Evolutionary conservation across 2,329 filamentous ascomycete genomes (phyloP).

Genomic region (Colletotrichum cereale): DNA sequence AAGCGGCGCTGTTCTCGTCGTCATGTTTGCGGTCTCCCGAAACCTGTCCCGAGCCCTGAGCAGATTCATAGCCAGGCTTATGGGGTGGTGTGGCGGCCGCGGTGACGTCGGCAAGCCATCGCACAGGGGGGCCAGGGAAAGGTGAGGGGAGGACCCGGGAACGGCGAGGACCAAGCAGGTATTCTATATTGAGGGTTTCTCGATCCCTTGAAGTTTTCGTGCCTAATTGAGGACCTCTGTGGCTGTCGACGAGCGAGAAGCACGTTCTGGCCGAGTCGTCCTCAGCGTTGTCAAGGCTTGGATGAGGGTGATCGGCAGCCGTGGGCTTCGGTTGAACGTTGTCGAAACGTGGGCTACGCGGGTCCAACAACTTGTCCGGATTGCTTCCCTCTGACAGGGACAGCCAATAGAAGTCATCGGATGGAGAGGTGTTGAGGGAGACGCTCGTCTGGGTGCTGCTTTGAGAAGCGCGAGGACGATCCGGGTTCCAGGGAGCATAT

Average conservation of each 20-base stretch:
- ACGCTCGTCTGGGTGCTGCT: neutral
- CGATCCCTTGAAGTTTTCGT: too few species aligned
- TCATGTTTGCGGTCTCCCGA: neutral
- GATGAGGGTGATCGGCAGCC: neutral
- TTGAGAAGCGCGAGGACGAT: neutral
- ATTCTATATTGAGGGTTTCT: too few species aligned
- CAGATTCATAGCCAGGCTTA: neutral
- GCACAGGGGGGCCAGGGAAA: neutral
- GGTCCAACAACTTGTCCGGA: neutral
- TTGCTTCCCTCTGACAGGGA: too few species aligned
- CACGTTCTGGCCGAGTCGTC: neutral
- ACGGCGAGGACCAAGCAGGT: neutral
- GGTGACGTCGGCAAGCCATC: neutral
- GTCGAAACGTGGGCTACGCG: too few species aligned
- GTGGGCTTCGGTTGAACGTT: neutral
- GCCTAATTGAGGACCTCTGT: too few species aligned
- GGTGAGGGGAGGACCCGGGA: too few species aligned
- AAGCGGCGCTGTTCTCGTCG: neutral
- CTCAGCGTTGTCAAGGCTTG: neutral
- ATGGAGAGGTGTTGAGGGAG: neutral
- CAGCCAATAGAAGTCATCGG: neutral
- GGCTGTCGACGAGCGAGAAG: neutral
- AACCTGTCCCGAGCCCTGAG: neutral
- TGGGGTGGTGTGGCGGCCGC: neutral
- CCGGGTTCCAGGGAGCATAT: neutral